A percentile compares a stretch with the other conserved stretches of the same genome.
These are phyloP conservation scores for Fusarium sp. DNA, from an alignment of 2,329 filamentous ascomycete genomes.

Conservation along the genomic window DNA sequence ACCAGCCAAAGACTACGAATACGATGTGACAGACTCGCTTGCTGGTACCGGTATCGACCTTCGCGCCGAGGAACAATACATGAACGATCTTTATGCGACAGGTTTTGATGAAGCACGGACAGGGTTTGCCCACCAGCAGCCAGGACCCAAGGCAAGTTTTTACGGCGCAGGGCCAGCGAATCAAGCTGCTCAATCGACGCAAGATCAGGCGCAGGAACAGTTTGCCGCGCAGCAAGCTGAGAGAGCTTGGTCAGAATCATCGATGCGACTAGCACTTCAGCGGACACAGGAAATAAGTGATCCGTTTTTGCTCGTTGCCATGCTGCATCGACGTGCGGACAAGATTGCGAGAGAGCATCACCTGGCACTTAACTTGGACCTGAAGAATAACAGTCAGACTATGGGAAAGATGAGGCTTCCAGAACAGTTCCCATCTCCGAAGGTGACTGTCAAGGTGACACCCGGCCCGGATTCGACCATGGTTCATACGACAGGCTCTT, in stretches of 20 bases:
- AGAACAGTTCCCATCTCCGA: constrained; percentile 59
- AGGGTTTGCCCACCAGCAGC: constrained; percentile 60
- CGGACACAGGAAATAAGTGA: constrained; percentile 76
- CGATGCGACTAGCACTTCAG: constrained; percentile 65
- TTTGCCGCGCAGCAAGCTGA: constrained; percentile 72
- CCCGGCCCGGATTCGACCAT: constrained; percentile 69
- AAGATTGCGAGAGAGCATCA: constrained; percentile 68
- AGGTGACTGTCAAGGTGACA: constrained; percentile 63
- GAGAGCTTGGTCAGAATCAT: constrained; percentile 72
- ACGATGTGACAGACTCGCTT: constrained; percentile 85
- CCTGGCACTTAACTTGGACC: constrained; percentile 63
- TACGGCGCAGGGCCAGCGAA: constrained; percentile 73
- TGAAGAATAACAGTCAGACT: constrained; percentile 56
- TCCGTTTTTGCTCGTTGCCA: constrained; percentile 74
- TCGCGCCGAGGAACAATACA: constrained; percentile 83
- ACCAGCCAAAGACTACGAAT: constrained; percentile 68
- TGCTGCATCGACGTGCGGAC: constrained; percentile 65
- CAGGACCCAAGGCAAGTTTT: constrained; percentile 65
- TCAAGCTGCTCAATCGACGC: constrained; percentile 62
- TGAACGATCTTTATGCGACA: constrained; percentile 72
- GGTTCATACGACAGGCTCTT: constrained; percentile 71
- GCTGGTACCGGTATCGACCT: constrained; percentile 88
- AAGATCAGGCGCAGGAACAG: constrained; percentile 65
- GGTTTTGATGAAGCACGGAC: constrained; percentile 61
- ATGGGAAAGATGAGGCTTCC: constrained; percentile 61